phyloP scores from a whole-genome alignment of 2,329 filamentous ascomycete genomes.

The Dissoconium aciculare region DNA sequence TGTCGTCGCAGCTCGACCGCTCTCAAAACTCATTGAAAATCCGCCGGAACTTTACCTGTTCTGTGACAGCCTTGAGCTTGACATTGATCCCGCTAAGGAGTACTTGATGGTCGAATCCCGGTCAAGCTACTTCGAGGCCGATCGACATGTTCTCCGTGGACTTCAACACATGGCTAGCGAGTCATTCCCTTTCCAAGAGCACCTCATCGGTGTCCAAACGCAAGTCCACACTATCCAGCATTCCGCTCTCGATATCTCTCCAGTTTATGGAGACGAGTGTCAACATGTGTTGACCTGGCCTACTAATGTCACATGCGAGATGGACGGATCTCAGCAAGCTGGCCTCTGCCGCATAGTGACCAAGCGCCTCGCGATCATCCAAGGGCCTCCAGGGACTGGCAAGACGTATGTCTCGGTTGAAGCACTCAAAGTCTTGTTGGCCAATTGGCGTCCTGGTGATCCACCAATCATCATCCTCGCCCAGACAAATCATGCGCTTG shows the following conservation, averaged over 20 bases:
- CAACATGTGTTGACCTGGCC: constrained; percentile 46
- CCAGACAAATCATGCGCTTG: constrained; percentile 81
- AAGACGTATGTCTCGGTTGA: constrained; percentile 73
- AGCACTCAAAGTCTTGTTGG: constrained; percentile 50
- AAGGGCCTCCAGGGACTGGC: constrained; percentile 66
- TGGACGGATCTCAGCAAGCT: constrained; percentile 57
- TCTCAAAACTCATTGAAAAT: constrained; percentile 46
- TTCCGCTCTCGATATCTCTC: constrained; percentile 34
- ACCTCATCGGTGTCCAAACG: constrained; percentile 39
- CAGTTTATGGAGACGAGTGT: constrained; percentile 16
- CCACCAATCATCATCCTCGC: constrained; percentile 65
- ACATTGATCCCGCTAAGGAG: constrained; percentile 53
- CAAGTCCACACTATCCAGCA: constrained; percentile 37
- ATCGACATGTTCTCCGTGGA: constrained; percentile 55
- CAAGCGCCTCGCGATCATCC: constrained; percentile 58
- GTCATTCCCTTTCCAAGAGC: constrained; percentile 41
- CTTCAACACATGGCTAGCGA: constrained; percentile 51
- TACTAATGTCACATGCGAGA: constrained; percentile 26
- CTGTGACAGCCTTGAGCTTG: constrained; percentile 42
- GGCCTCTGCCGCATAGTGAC: constrained; percentile 58
- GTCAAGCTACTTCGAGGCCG: constrained; percentile 60
- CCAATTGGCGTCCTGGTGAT: constrained; percentile 40
- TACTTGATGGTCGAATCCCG: constrained; percentile 69
- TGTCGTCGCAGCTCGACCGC: constrained; percentile 53
- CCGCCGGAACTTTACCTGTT: constrained; percentile 66